Conservation (phyloP, 2,329 filamentous ascomycete genomes). For the Pezicula carpinea region DNA sequence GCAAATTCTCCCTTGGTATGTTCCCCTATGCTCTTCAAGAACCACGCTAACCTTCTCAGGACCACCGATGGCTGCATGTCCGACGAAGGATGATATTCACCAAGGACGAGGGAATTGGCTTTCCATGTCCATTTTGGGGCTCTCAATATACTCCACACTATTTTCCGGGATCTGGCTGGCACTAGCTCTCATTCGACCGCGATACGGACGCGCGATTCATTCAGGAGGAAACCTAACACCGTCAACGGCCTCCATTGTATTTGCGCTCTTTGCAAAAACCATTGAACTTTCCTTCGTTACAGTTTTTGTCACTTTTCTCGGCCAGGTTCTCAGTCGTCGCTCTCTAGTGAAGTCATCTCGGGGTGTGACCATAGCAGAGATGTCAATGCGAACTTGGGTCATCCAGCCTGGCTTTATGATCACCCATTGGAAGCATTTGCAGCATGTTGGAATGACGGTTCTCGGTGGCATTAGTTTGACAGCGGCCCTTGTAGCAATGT, state of each 20-base stretch:
- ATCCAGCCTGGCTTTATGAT: slow-evolving; percentile 69
- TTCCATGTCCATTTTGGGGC: slow-evolving; percentile 38
- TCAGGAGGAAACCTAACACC: slow-evolving; percentile 48
- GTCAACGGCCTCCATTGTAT: slow-evolving; percentile 61
- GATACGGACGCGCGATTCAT: slow-evolving; percentile 55
- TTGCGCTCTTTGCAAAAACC: slow-evolving; percentile 67
- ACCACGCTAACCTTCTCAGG: background rate
- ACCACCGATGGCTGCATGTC: slow-evolving; percentile 5
- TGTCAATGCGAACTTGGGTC: slow-evolving; percentile 73
- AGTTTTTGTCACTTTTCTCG: slow-evolving; percentile 68
- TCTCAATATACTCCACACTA: slow-evolving; percentile 59
- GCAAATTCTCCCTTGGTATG: background rate
- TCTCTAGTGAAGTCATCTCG: slow-evolving; percentile 55
- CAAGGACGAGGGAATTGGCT: slow-evolving; percentile 38
- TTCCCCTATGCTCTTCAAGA: too few species aligned
- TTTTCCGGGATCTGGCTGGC: slow-evolving; percentile 63
- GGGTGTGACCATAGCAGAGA: slow-evolving; percentile 70
- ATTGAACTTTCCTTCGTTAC: slow-evolving; percentile 78
- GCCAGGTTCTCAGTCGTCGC: slow-evolving; percentile 68
- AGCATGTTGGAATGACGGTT: slow-evolving; percentile 57
- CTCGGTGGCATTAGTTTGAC: slow-evolving; percentile 61
- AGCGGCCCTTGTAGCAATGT: slow-evolving; percentile 60
- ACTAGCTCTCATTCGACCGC: slow-evolving; percentile 56
- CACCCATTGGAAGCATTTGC: slow-evolving; percentile 61
- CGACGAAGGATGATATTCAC: slow-evolving; percentile 19